Evolutionary conservation across 371 early-diverging fungal genomes (phyloP), one percentile per base, ranked within the genome.

Genomic region (Mucor mucedo): DNA sequence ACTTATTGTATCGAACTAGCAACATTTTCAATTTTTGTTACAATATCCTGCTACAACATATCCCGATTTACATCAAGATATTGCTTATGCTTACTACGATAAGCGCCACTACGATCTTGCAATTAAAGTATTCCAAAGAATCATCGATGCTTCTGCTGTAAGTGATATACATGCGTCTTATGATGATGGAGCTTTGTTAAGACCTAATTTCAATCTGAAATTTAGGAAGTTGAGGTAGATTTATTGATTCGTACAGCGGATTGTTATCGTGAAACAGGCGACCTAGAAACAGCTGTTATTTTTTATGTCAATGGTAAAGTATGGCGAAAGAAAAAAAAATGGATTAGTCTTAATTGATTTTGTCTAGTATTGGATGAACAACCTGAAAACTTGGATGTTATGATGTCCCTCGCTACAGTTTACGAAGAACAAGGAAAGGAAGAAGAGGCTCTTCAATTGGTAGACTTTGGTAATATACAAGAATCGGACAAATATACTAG

Each of bases 361-460:
- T 8, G 11, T 3, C 48, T 35, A 80, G 81, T 82, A 0, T 40
- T 82, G 65, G 78, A 79, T 16, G 78, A 78, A 29, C 77, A 78
- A 49, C 89, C 93, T 0, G 75, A 85, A 9, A 89, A 93, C 68
- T 68, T 89, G 27, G 92, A 93, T 29, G 85, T 89, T 61, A 89
- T 90, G 70, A 71, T 93, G 73, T 85, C 89, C 55, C 77, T 97
- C 4, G 93, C 90, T 10, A 84, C 91, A 41, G 83, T 95, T 0
- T 94, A 94, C 63, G 92, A 95, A 73, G 93, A 92, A 50, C 78
- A 89, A 68, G 95, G 94, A 39, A 85, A 91, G 29, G 84, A 87
- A 35, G 91, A 90, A 11, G 71, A 79, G 52, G 95, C 95, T 1
- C 70, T 85, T 33, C 79, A 85, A 29, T 78, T 92, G 50, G 86